Percentiles rank a stretch among this genome's conserved stretches.
These are phyloP conservation scores for Herpetospermum pedunculosum DNA, from an alignment of 306 rosid species.

Conservation along the genomic window DNA sequence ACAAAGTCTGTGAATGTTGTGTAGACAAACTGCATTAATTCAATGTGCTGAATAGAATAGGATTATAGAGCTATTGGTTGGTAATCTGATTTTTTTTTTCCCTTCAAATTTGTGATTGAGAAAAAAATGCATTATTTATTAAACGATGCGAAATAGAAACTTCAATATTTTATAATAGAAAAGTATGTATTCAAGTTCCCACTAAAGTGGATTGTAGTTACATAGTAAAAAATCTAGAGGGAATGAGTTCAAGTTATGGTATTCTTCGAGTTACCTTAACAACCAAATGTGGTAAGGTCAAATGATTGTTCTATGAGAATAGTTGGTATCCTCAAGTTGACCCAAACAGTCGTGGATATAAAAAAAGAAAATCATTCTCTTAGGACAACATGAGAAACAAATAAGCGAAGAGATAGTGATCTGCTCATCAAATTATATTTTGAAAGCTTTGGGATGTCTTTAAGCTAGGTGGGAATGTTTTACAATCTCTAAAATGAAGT, in stretches of 20 bases:
- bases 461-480: neutral
- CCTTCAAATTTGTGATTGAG: neutral
- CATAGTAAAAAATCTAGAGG: too few species aligned
- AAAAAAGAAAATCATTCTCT: neutral
- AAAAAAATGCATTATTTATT: neutral
- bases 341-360: neutral
- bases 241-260: too few species aligned
- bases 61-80: neutral
- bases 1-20: neutral
- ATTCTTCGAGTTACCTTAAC: too few species aligned
- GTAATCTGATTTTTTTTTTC: neutral
- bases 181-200: neutral
- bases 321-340: neutral
- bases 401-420: too few species aligned
- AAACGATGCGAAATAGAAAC: neutral
- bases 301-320: neutral
- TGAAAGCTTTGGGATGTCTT: neutral
- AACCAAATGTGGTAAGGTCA: neutral
- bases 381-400: neutral
- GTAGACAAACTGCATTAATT: neutral
- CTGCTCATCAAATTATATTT: neutral
- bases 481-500: neutral
- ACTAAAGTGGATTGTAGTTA: too few species aligned
- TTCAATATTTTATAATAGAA: neutral
- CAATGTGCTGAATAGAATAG: neutral